Evolutionary conservation across 2,329 filamentous ascomycete genomes (phyloP).

Genomic region (Akanthomyces dipterigenus): DNA sequence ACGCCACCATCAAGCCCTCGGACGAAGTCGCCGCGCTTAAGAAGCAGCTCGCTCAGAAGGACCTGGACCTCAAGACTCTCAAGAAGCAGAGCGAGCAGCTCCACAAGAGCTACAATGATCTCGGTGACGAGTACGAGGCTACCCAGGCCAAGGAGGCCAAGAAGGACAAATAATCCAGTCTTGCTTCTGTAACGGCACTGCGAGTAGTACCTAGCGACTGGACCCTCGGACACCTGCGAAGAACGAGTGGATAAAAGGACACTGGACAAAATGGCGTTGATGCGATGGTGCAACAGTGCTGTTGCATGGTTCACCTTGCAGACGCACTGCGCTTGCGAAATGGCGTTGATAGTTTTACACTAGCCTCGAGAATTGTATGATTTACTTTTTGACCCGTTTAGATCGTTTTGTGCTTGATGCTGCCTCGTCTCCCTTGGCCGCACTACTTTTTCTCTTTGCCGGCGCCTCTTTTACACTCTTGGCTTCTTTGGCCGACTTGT

Average conservation of each 20-base stretch:
- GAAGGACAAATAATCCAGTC: conserved; percentile 45
- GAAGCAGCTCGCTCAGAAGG: conserved; percentile 69
- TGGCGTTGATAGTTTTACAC: conserved; percentile 3
- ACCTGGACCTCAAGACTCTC: conserved; percentile 75
- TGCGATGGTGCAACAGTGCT: not conserved
- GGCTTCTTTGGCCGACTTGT: not conserved
- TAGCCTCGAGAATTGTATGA: not conserved
- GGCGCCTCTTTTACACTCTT: not conserved
- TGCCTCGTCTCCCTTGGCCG: not conserved
- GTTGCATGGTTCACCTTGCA: not conserved
- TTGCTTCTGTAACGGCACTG: not conserved
- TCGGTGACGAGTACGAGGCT: conserved; percentile 73
- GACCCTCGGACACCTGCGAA: no score
- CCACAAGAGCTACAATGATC: conserved; percentile 74
- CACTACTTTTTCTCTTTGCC: not conserved
- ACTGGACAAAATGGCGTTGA: not conserved
- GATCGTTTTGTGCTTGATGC: not conserved
- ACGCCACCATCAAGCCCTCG: conserved; percentile 64
- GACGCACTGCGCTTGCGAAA: not conserved
- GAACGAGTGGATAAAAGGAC: not conserved
- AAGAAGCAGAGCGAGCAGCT: conserved; percentile 90
- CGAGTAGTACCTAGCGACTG: not conserved
- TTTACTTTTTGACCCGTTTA: conserved; percentile 11
- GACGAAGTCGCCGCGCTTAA: conserved; percentile 67
- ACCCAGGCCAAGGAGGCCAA: conserved; percentile 47